Evolutionary conservation across 352 stramenopile genomes (phyloP).

Genomic region (Phytophthora agathidicida): DNA sequence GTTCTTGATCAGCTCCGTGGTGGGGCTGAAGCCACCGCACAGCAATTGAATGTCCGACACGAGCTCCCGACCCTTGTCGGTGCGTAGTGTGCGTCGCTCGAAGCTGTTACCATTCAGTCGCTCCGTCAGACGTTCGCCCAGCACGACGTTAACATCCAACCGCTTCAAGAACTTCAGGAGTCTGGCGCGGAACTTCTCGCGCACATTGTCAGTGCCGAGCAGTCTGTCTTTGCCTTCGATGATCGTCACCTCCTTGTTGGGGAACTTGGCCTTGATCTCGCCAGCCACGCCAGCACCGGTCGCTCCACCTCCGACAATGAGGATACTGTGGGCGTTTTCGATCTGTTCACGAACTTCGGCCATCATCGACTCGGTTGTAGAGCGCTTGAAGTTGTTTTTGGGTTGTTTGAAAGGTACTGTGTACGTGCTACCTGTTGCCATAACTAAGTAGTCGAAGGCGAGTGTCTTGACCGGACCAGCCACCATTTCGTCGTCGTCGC

Average conservation of each 20-base stretch:
- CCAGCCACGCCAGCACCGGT: constrained; percentile 53
- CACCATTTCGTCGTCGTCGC: background rate
- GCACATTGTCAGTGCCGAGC: constrained; percentile 31
- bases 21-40: constrained; percentile 32
- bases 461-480: constrained; percentile 25
- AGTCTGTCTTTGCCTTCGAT: constrained; percentile 37
- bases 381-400: constrained; percentile 26
- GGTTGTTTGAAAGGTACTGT: constrained; percentile 47
- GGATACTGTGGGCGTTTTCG: constrained; percentile 37
- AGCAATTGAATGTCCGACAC: constrained; percentile 45
- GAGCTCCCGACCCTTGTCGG: constrained; percentile 43
- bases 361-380: constrained; percentile 29
- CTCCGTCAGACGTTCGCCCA: constrained; percentile 39
- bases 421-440: constrained; percentile 59
- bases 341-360: constrained; percentile 37
- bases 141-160: constrained; percentile 46
- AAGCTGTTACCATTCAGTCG: constrained; percentile 39
- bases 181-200: constrained; percentile 41
- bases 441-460: constrained; percentile 53
- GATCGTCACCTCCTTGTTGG: constrained; percentile 54
- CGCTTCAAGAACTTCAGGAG: constrained; percentile 31
- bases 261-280: constrained; percentile 51
- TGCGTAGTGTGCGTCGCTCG: constrained; percentile 39
- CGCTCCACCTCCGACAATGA: constrained; percentile 53
- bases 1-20: constrained; percentile 7